Base-by-base conservation (phyloP, 2,329 filamentous ascomycete species). In the Nemania diffusa region DNA sequence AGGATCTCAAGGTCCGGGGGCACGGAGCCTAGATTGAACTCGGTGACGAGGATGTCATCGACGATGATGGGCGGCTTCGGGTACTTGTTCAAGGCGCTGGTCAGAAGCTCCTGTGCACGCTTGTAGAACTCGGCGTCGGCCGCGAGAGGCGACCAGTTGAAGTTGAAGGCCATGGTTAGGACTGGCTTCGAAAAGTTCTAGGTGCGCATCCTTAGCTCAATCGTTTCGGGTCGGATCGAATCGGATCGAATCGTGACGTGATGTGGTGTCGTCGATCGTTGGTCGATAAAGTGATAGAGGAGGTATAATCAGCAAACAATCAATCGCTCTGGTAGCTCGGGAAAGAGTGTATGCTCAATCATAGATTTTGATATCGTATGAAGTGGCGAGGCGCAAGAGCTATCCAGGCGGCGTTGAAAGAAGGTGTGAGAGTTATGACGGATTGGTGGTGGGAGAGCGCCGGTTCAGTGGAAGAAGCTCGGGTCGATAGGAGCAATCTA, bases 141-240 rank as follows among this genome's bases (percentile, higher is more conserved):
- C 83, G 97, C 96, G 73, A 99, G 87, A 78, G 96, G 96, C 88
- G 94, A 97, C 96, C 96, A 99, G 93, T 98, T 98, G 92, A 99
- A 99, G 86, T 98, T 98, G 92, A 99, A 99, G 74, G 96, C 96
- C 96, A 99, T 99, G 82, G 82, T 85, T 48, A 46, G 81, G 82
- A 81, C 83, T 83, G 69, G 64, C 67, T 51, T 42, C 44, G 48
- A 24, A 17, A 3, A 46, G 26, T 63, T 70, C 79, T 77, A 74
- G 53, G 69, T 71, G 67, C 70, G 70, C 74, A 76, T 76, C 68
- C 64, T 68, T 68, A 59, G 24, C 44, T 51, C 24, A 66, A 57
- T 15, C 22, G 50, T 52, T 6, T 44, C 40, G 17, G 6, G 4
- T 44, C 40, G 40, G 5, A 17, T 44, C n/a, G 40, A 3, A n/a